These are phyloP conservation scores for Nitzschia sp. DNA, from an alignment of 108 stramenopile genomes.

Conservation along the genomic window DNA sequence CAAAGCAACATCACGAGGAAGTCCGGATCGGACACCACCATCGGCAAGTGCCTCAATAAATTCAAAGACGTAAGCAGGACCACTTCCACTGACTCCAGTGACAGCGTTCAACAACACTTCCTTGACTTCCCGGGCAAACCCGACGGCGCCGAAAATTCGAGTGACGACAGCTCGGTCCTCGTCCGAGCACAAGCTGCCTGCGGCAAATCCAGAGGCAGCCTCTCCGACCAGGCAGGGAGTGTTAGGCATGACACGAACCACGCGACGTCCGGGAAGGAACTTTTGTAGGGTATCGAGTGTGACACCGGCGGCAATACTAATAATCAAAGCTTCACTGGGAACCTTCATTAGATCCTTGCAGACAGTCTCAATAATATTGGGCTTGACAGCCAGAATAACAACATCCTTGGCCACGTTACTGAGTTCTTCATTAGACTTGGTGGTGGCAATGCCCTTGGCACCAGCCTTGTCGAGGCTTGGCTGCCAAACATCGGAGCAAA, in stretches of 20 bases:
- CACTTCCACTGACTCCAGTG: slow-evolving; percentile 92
- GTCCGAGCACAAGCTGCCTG: slow-evolving; percentile 65
- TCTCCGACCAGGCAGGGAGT: slow-evolving; percentile 91
- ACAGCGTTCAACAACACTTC: slow-evolving; percentile 87
- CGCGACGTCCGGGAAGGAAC: slow-evolving; percentile 55
- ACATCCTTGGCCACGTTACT: slow-evolving; percentile 57
- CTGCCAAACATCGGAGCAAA: slow-evolving; percentile 62
- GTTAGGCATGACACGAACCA: slow-evolving; percentile 95
- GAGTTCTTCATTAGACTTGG: slow-evolving; percentile 57
- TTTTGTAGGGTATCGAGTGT: slow-evolving; percentile 65
- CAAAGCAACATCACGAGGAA: slow-evolving; percentile 82
- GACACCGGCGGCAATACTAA: slow-evolving; percentile 90
- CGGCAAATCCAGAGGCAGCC: slow-evolving; percentile 77
- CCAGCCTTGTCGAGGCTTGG: slow-evolving; percentile 53
- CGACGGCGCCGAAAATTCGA: slow-evolving; percentile 75
- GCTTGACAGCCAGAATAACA: slow-evolving; percentile 82
- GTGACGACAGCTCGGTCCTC: slow-evolving; percentile 72
- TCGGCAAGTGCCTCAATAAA: slow-evolving; percentile 97
- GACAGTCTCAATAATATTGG: slow-evolving; percentile 53
- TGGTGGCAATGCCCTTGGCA: slow-evolving; percentile 60
- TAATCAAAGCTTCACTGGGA: slow-evolving; percentile 49
- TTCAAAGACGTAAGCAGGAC: slow-evolving; percentile 93
- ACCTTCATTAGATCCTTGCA: slow-evolving; percentile 57
- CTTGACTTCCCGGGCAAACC: slow-evolving; percentile 71
- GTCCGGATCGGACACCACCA: slow-evolving; percentile 91